Evolutionary conservation across 257 asterid species (phyloP).

Genomic region (Przewalskia tangutica): DNA sequence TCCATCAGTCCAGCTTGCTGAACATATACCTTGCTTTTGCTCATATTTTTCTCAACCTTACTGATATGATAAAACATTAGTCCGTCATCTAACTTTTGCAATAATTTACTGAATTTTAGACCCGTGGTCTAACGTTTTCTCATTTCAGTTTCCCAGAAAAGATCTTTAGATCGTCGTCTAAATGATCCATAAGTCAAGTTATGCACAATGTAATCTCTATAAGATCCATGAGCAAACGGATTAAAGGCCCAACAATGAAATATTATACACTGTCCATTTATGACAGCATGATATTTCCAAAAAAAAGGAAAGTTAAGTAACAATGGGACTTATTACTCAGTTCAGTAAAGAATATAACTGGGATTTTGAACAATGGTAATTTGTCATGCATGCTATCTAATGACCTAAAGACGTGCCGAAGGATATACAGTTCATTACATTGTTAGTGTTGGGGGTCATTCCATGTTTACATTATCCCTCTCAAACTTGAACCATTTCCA

Average conservation of each 20-base stretch:
- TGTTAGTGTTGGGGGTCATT: constrained; percentile 6
- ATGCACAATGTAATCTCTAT: too few species aligned
- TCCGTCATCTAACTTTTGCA: too few species aligned
- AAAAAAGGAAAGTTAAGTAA: background rate
- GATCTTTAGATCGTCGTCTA: too few species aligned
- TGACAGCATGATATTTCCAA: background rate
- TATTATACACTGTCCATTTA: background rate
- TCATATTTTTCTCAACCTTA: too few species aligned
- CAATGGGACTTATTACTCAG: background rate
- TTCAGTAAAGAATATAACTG: background rate
- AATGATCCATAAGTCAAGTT: too few species aligned
- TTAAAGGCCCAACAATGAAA: background rate
- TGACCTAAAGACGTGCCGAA: background rate
- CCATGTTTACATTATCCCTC: constrained; percentile 21
- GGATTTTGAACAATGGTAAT: background rate
- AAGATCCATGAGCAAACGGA: background rate
- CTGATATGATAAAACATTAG: too few species aligned
- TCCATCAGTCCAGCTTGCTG: too few species aligned
- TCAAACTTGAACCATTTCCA: constrained; percentile 89
- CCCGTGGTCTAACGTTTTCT: too few species aligned
- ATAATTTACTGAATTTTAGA: too few species aligned
- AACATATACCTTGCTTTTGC: too few species aligned
- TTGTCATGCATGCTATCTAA: background rate
- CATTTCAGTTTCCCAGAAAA: too few species aligned
- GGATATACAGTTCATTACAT: background rate